Evolutionary conservation across 192 early-diverging fungal genomes (phyloP).

Genomic region (Coemansia sp.): DNA sequence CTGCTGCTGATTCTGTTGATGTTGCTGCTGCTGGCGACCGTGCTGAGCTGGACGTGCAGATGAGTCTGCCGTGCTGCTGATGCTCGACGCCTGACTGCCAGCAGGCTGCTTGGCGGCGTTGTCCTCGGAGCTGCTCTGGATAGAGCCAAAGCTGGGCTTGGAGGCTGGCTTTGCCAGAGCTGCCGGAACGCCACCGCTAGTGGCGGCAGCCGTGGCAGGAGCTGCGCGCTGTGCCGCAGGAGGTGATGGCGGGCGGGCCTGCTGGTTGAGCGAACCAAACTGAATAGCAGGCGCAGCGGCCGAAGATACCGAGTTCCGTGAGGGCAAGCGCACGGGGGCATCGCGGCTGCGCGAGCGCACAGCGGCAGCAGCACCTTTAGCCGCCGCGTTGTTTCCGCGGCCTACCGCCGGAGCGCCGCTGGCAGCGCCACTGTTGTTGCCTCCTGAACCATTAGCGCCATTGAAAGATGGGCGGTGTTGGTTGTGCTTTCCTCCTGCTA

Average conservation of each 20-base stretch:
- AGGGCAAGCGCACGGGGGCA: conserved; percentile 45
- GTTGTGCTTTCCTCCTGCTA: conserved; percentile 37
- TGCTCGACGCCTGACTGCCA: not conserved
- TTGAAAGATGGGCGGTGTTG: conserved; percentile 41
- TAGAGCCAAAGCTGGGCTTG: conserved; percentile 56
- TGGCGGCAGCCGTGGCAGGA: conserved; percentile 19
- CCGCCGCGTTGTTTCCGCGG: not conserved
- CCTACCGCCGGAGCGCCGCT: conserved; percentile 1
- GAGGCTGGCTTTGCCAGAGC: conserved; percentile 36
- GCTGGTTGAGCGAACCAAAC: conserved; percentile 58
- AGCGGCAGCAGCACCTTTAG: not conserved
- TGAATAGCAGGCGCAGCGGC: conserved; percentile 42
- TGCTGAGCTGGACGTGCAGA: conserved; percentile 21
- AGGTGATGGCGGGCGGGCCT: conserved; percentile 39
- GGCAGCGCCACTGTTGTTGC: conserved; percentile 9
- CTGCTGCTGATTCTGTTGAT: conserved; percentile 33
- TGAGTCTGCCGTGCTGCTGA: conserved; percentile 11
- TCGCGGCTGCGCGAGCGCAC: conserved; percentile 36
- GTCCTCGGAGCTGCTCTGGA: conserved; percentile 26
- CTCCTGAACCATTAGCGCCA: conserved; percentile 17
- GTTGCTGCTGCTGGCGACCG: conserved; percentile 24
- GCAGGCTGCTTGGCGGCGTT: conserved; percentile 14
- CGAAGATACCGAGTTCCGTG: conserved; percentile 40
- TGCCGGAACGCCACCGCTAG: conserved; percentile 52
- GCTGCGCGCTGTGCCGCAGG: conserved; percentile 28